These are phyloP conservation scores for Thecaphora thlaspeos DNA, from an alignment of 1,284 basidiomycete genomes.

Conservation along the genomic window DNA sequence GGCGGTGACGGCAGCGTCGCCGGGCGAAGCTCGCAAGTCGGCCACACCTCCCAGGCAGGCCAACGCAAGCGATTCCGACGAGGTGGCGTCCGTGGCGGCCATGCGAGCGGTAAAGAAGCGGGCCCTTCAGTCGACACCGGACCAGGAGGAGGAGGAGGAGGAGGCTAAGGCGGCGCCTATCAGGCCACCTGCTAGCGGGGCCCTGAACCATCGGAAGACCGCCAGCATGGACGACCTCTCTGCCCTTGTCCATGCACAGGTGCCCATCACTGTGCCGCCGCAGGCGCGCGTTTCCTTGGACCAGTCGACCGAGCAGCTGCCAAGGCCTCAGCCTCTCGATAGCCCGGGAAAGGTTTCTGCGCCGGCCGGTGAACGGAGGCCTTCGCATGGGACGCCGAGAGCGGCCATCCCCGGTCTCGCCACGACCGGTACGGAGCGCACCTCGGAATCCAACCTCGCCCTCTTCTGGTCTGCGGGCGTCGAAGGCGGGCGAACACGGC, in stretches of 20 bases:
- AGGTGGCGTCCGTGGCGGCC: neutral
- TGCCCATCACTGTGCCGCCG: too few relatives aligned
- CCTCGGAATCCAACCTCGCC: slow-evolving; percentile 54
- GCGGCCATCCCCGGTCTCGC: slow-evolving; percentile 37
- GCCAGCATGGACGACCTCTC: slow-evolving; percentile 29
- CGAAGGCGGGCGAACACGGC: slow-evolving; percentile 43
- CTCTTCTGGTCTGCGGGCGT: slow-evolving; percentile 56
- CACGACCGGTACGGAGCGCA: slow-evolving; percentile 53
- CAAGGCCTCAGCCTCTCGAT: too few relatives aligned
- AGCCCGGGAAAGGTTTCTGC: slow-evolving; percentile 1
- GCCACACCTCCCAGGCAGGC: neutral
- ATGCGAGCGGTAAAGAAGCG: neutral
- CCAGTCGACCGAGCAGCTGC: too few relatives aligned
- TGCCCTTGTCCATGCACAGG: neutral
- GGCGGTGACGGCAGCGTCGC: neutral
- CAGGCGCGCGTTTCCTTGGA: too few relatives aligned
- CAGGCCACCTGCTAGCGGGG: slow-evolving; percentile 3
- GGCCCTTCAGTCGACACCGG: neutral
- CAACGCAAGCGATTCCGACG: neutral
- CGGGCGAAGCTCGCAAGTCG: neutral
- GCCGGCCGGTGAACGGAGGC: slow-evolving; percentile 3
- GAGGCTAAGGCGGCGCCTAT: slow-evolving; percentile 9
- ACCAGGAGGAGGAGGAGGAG: slow-evolving; percentile 23
- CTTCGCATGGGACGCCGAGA: slow-evolving; percentile 5
- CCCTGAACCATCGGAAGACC: slow-evolving; percentile 29